Evolutionary conservation across 176 grass and related monocot genomes (phyloP).

Genomic region (Phoenix roebelenii): DNA sequence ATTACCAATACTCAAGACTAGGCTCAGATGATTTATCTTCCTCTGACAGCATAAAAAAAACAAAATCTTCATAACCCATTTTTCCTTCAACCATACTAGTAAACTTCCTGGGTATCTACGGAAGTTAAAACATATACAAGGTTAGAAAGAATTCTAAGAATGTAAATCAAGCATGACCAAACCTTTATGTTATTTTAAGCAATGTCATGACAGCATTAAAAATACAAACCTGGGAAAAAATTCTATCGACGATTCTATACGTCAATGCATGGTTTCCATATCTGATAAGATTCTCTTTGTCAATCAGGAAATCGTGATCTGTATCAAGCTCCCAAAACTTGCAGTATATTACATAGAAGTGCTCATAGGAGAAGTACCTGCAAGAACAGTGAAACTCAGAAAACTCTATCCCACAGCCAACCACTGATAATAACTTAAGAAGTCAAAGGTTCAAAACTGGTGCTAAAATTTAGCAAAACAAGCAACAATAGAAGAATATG

Average conservation of each 20-base stretch:
- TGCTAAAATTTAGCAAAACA: too few species aligned
- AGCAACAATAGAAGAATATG: too few species aligned
- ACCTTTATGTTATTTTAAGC: too few species aligned
- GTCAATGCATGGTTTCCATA: conserved; percentile 98
- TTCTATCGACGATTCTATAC: conserved; percentile 97
- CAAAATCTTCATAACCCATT: conserved; percentile 99
- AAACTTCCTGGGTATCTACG: conserved; percentile 89
- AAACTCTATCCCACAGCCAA: too few species aligned
- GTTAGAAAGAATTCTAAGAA: background rate
- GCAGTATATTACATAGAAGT: conserved; percentile 99
- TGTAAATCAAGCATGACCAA: too few species aligned
- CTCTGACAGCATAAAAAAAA: conserved; percentile 97
- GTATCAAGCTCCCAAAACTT: conserved; percentile 99
- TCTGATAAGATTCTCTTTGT: conserved; percentile 98
- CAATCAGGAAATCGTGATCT: conserved; percentile 98
- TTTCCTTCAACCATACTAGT: conserved; percentile 85
- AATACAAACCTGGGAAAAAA: conserved; percentile 84
- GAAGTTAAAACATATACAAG: conserved; percentile 5
- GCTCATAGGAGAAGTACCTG: conserved; percentile 99
- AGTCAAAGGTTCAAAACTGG: too few species aligned
- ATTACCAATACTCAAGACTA: conserved; percentile 98
- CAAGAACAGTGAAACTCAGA: conserved; percentile 12
- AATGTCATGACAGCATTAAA: background rate
- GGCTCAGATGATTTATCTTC: conserved; percentile 97
- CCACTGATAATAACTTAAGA: too few species aligned